phyloP scores from a whole-genome alignment of 192 early-diverging fungal genomes.

The Backusella psychrophila region DNA sequence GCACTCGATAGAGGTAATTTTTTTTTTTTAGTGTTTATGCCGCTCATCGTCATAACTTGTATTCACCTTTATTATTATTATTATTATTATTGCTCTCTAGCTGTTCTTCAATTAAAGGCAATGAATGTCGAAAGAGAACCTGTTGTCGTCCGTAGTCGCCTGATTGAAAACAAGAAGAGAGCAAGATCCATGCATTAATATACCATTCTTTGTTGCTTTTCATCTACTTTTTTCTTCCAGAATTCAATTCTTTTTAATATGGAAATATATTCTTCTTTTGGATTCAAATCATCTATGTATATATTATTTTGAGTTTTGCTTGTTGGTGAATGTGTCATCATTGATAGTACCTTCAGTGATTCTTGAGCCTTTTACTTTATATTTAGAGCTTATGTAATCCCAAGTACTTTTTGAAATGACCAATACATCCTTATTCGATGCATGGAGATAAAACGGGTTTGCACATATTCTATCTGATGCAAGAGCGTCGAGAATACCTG shows the following conservation, averaged over 20 bases:
- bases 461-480: neutral
- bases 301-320: too few species aligned
- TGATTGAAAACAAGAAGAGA: slow-evolving; percentile 17
- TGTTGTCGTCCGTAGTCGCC: slow-evolving; percentile 8
- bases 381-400: neutral
- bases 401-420: neutral
- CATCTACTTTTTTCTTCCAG: neutral
- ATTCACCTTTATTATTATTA: neutral
- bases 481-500: neutral
- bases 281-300: neutral
- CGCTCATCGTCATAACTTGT: neutral
- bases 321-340: neutral
- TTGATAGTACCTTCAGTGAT: neutral
- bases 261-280: neutral
- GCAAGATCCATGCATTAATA: slow-evolving; percentile 26
- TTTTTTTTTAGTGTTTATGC: neutral
- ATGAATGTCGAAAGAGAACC: slow-evolving; percentile 14
- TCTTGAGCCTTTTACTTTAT: neutral
- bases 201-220: neutral
- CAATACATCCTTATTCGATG: slow-evolving; percentile 5
- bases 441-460: slow-evolving; percentile 13
- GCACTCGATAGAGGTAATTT: slow-evolving; percentile 53
- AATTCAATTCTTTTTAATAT: slow-evolving; percentile 3
- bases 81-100: neutral
- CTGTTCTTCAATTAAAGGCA: slow-evolving; percentile 18